phyloP scores from a whole-genome alignment of 257 asterid species.

The Misopates orontium region DNA sequence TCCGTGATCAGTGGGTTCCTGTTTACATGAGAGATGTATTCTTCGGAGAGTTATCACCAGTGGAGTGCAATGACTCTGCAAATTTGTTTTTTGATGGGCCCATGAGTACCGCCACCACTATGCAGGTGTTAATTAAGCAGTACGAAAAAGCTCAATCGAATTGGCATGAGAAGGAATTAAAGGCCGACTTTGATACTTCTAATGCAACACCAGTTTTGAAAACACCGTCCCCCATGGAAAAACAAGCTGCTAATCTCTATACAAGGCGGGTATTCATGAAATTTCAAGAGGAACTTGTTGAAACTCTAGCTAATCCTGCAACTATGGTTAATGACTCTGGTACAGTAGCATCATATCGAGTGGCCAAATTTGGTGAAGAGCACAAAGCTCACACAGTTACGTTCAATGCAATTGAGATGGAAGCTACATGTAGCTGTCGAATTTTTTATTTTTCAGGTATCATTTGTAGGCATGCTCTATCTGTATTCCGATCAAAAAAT shows the following conservation, averaged over 20 bases:
- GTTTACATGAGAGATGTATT: conserved; percentile 63
- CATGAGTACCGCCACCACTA: conserved; percentile 44
- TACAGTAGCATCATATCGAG: conserved; percentile 47
- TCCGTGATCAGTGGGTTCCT: conserved; percentile 80
- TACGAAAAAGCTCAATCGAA: conserved; percentile 56
- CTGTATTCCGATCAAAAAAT: conserved; percentile 79
- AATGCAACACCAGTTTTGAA: conserved; percentile 53
- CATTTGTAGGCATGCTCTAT: conserved; percentile 73
- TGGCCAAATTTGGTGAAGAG: conserved; percentile 87
- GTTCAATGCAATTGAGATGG: conserved; percentile 57
- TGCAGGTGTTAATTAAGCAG: conserved; percentile 56
- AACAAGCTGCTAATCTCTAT: conserved; percentile 79
- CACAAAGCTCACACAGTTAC: conserved; percentile 62
- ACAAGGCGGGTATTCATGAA: conserved; percentile 72
- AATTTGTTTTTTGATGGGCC: conserved; percentile 55
- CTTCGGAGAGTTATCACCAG: conserved; percentile 63
- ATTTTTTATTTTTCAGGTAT: conserved; percentile 80
- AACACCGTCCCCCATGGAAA: conserved; percentile 94
- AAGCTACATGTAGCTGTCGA: conserved; percentile 77
- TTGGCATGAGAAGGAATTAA: conserved; percentile 71
- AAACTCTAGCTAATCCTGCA: conserved; percentile 83
- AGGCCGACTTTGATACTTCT: conserved; percentile 68
- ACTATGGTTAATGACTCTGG: conserved; percentile 58
- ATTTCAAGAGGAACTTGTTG: conserved; percentile 83
- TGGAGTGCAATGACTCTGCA: conserved; percentile 39